Evolutionary conservation across 305 asterid species (phyloP).

Genomic region (Fraxinus latifolia): DNA sequence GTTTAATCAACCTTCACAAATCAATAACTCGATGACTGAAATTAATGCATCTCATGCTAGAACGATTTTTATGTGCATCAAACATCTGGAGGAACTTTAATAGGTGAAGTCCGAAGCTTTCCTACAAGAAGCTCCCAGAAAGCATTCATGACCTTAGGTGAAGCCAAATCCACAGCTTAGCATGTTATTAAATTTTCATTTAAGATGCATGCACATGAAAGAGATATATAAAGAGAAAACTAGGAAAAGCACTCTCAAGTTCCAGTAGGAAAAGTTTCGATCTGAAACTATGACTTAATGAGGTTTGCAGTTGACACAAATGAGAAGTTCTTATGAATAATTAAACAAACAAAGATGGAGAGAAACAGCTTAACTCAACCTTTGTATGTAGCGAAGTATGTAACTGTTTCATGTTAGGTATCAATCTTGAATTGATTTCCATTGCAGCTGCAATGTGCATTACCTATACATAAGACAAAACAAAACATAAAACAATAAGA

Average conservation of each 20-base stretch:
- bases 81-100: not conserved
- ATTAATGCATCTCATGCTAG: not conserved
- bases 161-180: not conserved
- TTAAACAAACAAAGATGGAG: not conserved
- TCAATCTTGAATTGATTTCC: conserved; percentile 72
- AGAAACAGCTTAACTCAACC: conserved; percentile 41
- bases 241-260: not conserved
- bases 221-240: not conserved
- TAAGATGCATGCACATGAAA: not conserved
- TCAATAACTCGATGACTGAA: not conserved
- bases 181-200: not conserved
- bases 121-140: not conserved
- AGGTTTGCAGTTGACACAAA: not conserved
- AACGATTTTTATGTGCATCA: not conserved
- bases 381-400: conserved; percentile 72
- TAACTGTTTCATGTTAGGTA: conserved; percentile 79
- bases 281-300: not conserved
- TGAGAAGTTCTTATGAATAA: not conserved
- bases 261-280: not conserved
- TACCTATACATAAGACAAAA: conserved; percentile 47
- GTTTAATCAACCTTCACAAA: not conserved
- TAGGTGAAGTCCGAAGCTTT: not conserved
- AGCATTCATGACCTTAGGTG: not conserved
- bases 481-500: conserved; percentile 20
- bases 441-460: conserved; percentile 97